Evolutionary conservation across 768 basidiomycete genomes (phyloP), one percentile per base, ranked within the genome.

Genomic region (Hysterangium stoloniferum): DNA sequence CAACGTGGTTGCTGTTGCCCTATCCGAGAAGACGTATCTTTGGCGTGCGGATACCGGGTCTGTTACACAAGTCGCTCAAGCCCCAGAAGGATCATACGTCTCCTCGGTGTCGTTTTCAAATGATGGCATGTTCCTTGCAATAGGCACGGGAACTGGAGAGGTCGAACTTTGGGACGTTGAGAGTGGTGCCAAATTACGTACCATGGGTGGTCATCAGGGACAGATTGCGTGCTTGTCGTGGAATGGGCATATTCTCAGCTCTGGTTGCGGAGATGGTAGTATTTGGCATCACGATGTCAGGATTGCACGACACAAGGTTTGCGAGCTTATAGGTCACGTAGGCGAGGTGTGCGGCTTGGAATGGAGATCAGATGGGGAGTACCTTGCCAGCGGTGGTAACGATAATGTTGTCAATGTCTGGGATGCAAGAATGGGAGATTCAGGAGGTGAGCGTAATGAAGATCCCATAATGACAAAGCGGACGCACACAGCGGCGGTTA

Each of bases 331-430:
- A 2, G 94, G 94, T 0, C 95, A 99, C 59, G 82, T 79, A 0
- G 92, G 89, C 0, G 95, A 97, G 64, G 89, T 96, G 11, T 97
- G 94, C 62, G 92, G 94, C 2, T 62, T 98, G 46, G 83, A 82
- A 52, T 98, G 93, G 93, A 73, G 93, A 40, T 62, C 72, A 2
- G 94, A 94, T 57, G 91, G 93, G 0, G 85, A 92, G 64, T 71
- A 95, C 17, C 74, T 99, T 20, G 95, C 95, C 0, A 92, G 89
- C 57, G 95, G 95, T 2, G 95, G 93, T 0, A 96, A 98, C 61
- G 96, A 98, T 65, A 97, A 98, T 56, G 92, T 96, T 17, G 93
- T 98, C 48, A 95, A 96, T 61, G 85, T 96, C 44, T 99, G 95
- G 95, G 95, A 99, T 58, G 88, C 84, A 5, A 76, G 88, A 48